Base-by-base conservation (phyloP, 2,329 filamentous ascomycete genomes). In the Aspergillus sp. region DNA sequence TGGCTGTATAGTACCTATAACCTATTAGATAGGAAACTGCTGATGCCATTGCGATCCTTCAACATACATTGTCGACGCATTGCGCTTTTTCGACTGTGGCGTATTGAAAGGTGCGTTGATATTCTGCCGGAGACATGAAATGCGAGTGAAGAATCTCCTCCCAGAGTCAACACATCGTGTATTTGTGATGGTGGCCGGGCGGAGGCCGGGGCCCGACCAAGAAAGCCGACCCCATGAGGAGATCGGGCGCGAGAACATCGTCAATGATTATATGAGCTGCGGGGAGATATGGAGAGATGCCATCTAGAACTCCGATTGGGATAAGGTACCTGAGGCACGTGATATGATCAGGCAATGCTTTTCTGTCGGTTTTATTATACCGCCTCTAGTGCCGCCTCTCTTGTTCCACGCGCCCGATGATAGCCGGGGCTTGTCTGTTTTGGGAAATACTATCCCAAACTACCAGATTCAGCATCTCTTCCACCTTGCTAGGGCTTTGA, bases 1-100 rank as follows among this genome's bases (percentile, higher is more conserved):
- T 88, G 51, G 87, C 78, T 23, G 85, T 82, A 69, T 89, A 89
- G 73, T 87, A 87, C 76, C 85, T 87, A 62, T 17, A n/a, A 48
- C 19, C 58, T 55, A 57, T 70, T 55, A 69, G 55, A 36, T 23
- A 5, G 21, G 55, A 4, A 25, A 25, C 23, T 4, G 10, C 23
- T 12, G 8, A 63, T 23, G 67, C 62, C 53, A 28, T 38, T 19
- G 43, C 4, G 12, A 12, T 2, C 17, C n/a, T 62, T 76, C 64
- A 75, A 86, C 84, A 86, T 75, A 86, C 84, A 86, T 75, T 41
- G 82, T 82, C 45, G 85, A 85, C 50, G 77, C 76, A 69, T 87
- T 87, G 68, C 81, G 84, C 63, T 81, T 73, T 41, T 72, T 66
- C 49, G 74, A 74, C 58, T 74, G 67, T 9, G 72, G 67, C 51